Base-by-base conservation (phyloP, 2,329 filamentous ascomycete species). In the Neonectria faginata region DNA sequence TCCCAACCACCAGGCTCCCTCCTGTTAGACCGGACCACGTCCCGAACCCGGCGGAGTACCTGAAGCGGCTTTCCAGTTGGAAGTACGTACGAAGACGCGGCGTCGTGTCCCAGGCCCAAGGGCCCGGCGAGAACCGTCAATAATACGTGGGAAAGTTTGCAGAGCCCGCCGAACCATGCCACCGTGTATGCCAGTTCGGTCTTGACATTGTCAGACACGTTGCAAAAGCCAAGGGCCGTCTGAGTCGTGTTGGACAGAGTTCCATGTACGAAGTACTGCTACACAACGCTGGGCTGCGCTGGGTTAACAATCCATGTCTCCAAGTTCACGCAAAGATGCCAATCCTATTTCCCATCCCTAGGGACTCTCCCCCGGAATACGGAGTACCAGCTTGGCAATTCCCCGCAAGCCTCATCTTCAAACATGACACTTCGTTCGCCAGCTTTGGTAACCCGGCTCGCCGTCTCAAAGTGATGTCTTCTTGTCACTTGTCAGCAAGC, bases 31-130 rank as follows among this genome's bases (percentile, higher is more conserved):
- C 29, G 18, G 5, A 5, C n/a, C 29, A 22, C n/a, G n/a, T 4
- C 27, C 27, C 16, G 29, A 33, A 9, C 16, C 16, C 36, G 14
- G 14, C 27, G 44, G 22, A 48, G 44, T 47, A 2, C 47, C 48
- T 41, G 16, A 50, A 45, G 47, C 10, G 31, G 60, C 18, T 31
- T 27, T 48, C 31, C 42, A 31, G 22, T 51, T 53, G 29, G 39
- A 12, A 41, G 25, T 39, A 25, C 57, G 25, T 39, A 25, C 57
- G 31, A 33, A 33, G 10, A 12, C 31, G 5, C 31, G 31, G 31
- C 36, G 31, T 31, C 47, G 60, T 44, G 29, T 57, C 41, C 60
- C 48, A 52, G 53, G 29, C 48, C 58, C 54, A 45, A 57, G 25
- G 47, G 48, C 18, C 18, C 25, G 50, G 60, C n/a, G 41, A 18